phyloP scores from a whole-genome alignment of 495 filamentous ascomycete species.

The Penicillium nucicola region DNA sequence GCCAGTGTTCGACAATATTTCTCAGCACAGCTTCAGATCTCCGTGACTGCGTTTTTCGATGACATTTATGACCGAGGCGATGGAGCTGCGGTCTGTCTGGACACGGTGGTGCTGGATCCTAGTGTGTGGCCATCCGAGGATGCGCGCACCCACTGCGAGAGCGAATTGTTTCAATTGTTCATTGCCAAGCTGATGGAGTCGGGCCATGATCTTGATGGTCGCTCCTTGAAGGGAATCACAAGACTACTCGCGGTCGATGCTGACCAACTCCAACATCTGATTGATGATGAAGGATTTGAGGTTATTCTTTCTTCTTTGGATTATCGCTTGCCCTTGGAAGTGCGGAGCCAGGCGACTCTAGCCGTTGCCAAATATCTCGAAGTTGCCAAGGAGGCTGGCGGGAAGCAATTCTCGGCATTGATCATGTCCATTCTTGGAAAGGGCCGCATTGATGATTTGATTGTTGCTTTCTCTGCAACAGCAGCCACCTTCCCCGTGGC shows the following conservation, averaged over 20 bases:
- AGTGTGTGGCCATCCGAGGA: conserved; percentile 55
- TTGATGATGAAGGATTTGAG: conserved; percentile 77
- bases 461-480: conserved; percentile 83
- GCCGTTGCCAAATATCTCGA: conserved; percentile 78
- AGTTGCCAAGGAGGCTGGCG: conserved; percentile 64
- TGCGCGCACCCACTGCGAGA: conserved; percentile 45
- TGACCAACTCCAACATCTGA: conserved; percentile 55
- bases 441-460: conserved; percentile 55
- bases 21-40: conserved; percentile 44
- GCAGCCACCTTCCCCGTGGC: conserved; percentile 82
- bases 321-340: conserved; percentile 61
- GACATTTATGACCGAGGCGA: conserved; percentile 60
- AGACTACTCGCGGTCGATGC: conserved; percentile 60
- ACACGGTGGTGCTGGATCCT: conserved; percentile 54
- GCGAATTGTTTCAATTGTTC: conserved; percentile 64
- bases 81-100: conserved; percentile 55
- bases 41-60: conserved; percentile 53
- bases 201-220: conserved; percentile 55
- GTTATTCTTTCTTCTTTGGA: conserved; percentile 77
- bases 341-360: conserved; percentile 72
- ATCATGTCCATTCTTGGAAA: conserved; percentile 54
- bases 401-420: conserved; percentile 62
- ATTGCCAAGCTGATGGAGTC: conserved; percentile 63
- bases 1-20: conserved; percentile 54
- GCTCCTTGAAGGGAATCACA: conserved; percentile 60